These are phyloP conservation scores for Antitrichia curtipendula DNA, from an alignment of 225 moss, liverwort and hornwort genomes.

Conservation along the genomic window DNA sequence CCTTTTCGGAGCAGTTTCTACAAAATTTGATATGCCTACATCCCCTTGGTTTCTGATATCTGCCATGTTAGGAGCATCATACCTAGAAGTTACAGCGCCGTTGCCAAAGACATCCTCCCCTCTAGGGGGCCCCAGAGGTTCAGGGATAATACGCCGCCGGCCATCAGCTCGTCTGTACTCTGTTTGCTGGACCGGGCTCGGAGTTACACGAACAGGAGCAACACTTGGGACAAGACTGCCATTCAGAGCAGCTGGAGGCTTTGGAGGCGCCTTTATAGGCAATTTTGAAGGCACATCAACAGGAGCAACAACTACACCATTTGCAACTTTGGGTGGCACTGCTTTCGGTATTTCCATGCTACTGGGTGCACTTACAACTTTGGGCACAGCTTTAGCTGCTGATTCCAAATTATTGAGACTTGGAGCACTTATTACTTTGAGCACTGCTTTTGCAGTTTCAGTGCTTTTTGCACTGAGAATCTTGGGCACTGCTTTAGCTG, in stretches of 20 bases:
- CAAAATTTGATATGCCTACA: background rate
- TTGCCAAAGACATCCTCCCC: constrained; percentile 58
- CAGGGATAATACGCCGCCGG: constrained; percentile 86
- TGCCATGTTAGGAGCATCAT: constrained; percentile 2
- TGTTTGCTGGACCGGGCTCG: constrained; percentile 71
- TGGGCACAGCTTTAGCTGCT: constrained; percentile 1
- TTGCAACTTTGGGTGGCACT: constrained; percentile 13
- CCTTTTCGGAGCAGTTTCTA: constrained; percentile 19
- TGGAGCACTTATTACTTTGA: constrained; percentile 16
- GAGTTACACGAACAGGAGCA: constrained; percentile 16
- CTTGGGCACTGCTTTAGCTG: background rate
- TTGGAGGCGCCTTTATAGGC: constrained; percentile 8
- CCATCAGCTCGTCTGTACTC: constrained; percentile 96
- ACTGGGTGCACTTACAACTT: constrained; percentile 12
- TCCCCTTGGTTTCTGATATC: constrained; percentile 34
- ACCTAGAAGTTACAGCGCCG: constrained; percentile 31
- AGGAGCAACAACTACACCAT: constrained; percentile 21
- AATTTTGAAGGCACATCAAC: constrained; percentile 19
- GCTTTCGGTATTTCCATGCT: background rate
- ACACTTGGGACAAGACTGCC: constrained; percentile 31
- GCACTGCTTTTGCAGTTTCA: constrained; percentile 10
- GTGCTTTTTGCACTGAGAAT: background rate
- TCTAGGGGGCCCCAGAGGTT: constrained; percentile 68
- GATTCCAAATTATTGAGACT: background rate
- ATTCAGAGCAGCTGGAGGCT: constrained; percentile 28